Evolutionary conservation across 441 rosid genomes (phyloP).

Genomic region (Syzygium malaccense): DNA sequence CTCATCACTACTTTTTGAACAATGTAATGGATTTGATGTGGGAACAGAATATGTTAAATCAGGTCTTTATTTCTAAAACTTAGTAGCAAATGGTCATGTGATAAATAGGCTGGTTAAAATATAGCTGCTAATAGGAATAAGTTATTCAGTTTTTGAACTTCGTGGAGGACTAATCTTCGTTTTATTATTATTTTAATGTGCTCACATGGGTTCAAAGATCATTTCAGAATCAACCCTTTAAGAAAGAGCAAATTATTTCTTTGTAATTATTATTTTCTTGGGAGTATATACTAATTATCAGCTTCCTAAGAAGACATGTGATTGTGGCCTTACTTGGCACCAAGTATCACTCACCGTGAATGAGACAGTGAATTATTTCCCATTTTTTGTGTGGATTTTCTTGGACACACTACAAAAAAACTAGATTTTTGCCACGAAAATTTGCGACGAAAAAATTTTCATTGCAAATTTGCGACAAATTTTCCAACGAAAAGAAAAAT

Average conservation of each 20-base stretch:
- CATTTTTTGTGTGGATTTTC: too few species aligned
- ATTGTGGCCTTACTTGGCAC: too few species aligned
- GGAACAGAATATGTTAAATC: neutral
- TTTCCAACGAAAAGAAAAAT: too few species aligned
- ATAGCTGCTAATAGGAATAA: neutral
- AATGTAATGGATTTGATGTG: neutral
- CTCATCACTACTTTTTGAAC: neutral
- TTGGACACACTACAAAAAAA: too few species aligned
- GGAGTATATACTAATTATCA: too few species aligned
- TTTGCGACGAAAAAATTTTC: too few species aligned
- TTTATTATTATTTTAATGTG: neutral
- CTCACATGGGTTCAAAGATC: neutral
- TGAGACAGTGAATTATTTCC: too few species aligned
- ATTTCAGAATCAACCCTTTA: neutral
- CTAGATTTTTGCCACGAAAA: too few species aligned
- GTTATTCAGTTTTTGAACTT: neutral
- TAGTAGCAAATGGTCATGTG: neutral
- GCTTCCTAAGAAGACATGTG: too few species aligned
- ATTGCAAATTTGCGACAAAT: too few species aligned
- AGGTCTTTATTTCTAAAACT: neutral
- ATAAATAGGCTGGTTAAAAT: neutral
- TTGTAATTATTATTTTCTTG: neutral
- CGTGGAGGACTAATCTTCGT: neutral
- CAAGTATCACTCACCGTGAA: too few species aligned
- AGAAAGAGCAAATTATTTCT: neutral